Evolutionary conservation across 805 yeast genomes (phyloP).

Genomic region (Candida berthetii): DNA sequence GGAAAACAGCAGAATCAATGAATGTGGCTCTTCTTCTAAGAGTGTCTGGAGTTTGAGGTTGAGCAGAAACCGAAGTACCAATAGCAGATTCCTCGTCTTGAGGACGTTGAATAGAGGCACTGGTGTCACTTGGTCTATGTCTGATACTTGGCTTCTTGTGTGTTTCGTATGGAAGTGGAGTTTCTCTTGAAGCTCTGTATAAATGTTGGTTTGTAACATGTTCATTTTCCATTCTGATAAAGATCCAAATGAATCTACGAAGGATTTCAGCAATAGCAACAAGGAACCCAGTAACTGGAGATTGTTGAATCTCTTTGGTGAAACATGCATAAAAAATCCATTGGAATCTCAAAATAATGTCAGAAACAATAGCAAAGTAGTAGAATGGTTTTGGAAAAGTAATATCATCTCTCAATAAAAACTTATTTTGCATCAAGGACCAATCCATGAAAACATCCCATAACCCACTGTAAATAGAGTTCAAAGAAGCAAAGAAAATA

Average conservation of each 20-base stretch:
- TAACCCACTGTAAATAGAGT: slow-evolving; percentile 58
- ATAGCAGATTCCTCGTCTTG: slow-evolving; percentile 5
- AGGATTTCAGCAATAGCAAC: slow-evolving; percentile 78
- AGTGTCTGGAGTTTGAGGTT: slow-evolving; percentile 1
- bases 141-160: slow-evolving; percentile 21
- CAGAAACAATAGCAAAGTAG: slow-evolving; percentile 67
- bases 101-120: neutral
- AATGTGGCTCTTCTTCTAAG: slow-evolving; percentile 15
- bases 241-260: slow-evolving; percentile 84
- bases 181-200: slow-evolving; percentile 82
- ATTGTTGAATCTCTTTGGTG: slow-evolving; percentile 72
- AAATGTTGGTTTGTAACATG: slow-evolving; percentile 86
- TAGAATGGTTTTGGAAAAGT: slow-evolving; percentile 58
- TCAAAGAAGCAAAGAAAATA: slow-evolving; percentile 67
- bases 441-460: slow-evolving; percentile 98
- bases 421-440: slow-evolving; percentile 73
- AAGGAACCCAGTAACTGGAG: slow-evolving; percentile 78
- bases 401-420: slow-evolving; percentile 63
- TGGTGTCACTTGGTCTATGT: neutral
- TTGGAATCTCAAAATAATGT: slow-evolving; percentile 74
- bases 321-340: slow-evolving; percentile 90
- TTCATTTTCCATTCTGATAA: slow-evolving; percentile 93
- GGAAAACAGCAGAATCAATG: slow-evolving; percentile 24
- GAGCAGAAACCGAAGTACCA: slow-evolving; percentile 1
- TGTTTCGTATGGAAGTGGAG: slow-evolving; percentile 74